Evolutionary conservation across 148 eudicot genomes (phyloP).

Genomic region (Salicornia ramosissima): DNA sequence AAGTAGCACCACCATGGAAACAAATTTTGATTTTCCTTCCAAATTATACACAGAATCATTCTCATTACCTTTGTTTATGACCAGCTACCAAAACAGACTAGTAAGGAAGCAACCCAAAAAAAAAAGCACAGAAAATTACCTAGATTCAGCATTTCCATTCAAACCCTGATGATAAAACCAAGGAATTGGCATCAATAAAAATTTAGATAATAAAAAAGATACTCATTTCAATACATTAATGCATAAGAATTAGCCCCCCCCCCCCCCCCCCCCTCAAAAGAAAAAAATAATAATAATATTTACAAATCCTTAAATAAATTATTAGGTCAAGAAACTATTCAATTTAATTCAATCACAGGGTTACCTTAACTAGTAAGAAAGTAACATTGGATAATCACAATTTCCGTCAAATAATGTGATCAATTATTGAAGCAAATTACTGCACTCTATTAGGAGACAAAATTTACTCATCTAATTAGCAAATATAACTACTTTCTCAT

Average conservation of each 20-base stretch:
- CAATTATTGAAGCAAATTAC: not conserved
- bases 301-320: not conserved
- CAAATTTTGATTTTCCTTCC: too few relatives aligned
- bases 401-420: not conserved
- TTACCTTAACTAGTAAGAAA: not conserved
- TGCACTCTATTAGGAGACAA: too few relatives aligned
- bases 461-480: too few relatives aligned
- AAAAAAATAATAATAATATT: not conserved
- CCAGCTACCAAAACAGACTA: too few relatives aligned
- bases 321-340: not conserved
- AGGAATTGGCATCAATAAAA: slow-evolving; percentile 8
- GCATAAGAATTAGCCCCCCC: too few relatives aligned
- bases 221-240: not conserved
- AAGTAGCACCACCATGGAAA: too few relatives aligned
- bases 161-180: slow-evolving; percentile 19
- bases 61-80: too few relatives aligned
- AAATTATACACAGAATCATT: too few relatives aligned
- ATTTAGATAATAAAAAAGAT: not conserved
- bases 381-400: too few relatives aligned
- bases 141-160: slow-evolving; percentile 15
- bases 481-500: not conserved
- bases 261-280: too few relatives aligned
- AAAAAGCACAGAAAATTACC: slow-evolving; percentile 11
- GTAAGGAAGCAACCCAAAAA: not conserved
- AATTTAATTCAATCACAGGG: not conserved